These are phyloP conservation scores for Colletotrichum cereale DNA, from an alignment of 2,329 filamentous ascomycete genomes.

Conservation along the genomic window DNA sequence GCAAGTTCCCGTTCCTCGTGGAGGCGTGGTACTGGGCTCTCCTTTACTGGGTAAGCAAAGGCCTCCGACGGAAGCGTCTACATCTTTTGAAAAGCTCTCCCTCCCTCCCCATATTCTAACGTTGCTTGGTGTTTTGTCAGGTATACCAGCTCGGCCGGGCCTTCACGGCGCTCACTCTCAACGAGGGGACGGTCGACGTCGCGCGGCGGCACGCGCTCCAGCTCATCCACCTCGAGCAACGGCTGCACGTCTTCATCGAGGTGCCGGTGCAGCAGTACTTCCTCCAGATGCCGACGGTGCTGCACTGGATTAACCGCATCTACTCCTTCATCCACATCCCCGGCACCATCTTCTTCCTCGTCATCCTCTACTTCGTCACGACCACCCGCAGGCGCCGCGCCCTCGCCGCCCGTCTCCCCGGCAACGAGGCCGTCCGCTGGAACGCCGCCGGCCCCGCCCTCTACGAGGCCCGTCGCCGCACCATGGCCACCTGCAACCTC, in stretches of 20 bases:
- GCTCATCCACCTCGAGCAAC: constrained; percentile 75
- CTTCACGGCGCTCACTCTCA: constrained; percentile 76
- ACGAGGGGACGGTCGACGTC: constrained; percentile 75
- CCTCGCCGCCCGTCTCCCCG: constrained; percentile 44
- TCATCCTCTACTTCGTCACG: constrained; percentile 77
- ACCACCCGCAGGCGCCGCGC: constrained; percentile 67
- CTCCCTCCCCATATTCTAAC: background rate
- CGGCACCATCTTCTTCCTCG: constrained; percentile 76
- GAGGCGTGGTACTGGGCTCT: constrained; percentile 84
- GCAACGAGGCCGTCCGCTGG: constrained; percentile 45
- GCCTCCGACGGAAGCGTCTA: no score
- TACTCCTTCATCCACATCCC: constrained; percentile 86
- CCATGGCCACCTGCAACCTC: constrained; percentile 68
- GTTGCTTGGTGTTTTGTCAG: constrained; percentile 52
- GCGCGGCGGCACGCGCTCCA: constrained; percentile 77
- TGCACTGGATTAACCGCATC: constrained; percentile 78
- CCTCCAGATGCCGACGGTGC: constrained; percentile 62
- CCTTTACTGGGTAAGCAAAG: constrained; percentile 78
- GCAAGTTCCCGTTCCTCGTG: constrained; percentile 77
- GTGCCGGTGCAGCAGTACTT: constrained; percentile 69
- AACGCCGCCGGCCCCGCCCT: constrained; percentile 56
- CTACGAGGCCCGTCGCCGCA: constrained; percentile 68
- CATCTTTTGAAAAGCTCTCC: no score
- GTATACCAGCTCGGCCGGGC: constrained; percentile 82
- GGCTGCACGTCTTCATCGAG: constrained; percentile 74